These are phyloP conservation scores for Diaporthe sp. DNA, from an alignment of 2,329 filamentous ascomycete genomes.

Conservation along the genomic window DNA sequence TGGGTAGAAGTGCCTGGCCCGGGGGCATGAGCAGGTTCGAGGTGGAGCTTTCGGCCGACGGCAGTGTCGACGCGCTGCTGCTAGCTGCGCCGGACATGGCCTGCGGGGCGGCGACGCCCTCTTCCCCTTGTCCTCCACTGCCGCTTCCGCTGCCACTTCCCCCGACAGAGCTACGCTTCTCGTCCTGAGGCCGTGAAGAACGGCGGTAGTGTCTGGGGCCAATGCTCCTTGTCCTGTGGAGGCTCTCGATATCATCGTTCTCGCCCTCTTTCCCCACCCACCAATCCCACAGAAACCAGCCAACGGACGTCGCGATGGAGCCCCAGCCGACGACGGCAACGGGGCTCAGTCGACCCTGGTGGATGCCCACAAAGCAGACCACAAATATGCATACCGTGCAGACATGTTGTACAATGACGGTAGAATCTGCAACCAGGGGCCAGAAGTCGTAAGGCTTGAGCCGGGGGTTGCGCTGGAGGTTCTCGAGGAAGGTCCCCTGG, in stretches of 20 bases:
- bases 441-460: conserved; percentile 98
- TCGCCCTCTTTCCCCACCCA: conserved; percentile 79
- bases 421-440: conserved; percentile 93
- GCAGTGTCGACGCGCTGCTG: conserved; percentile 42
- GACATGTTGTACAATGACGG: conserved; percentile 96
- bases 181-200: conserved; percentile 38
- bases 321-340: conserved; percentile 90
- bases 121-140: conserved; percentile 37
- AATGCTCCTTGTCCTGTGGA: conserved; percentile 49
- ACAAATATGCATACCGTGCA: conserved; percentile 95
- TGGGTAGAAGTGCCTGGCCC: conserved; percentile 36
- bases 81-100: conserved; percentile 28
- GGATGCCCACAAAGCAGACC: conserved; percentile 92
- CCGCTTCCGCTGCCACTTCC: conserved; percentile 39
- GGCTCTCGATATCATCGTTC: conserved; percentile 59
- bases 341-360: conserved; percentile 86
- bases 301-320: conserved; percentile 82
- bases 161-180: conserved; percentile 37
- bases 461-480: conserved; percentile 92
- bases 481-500: conserved; percentile 94
- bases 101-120: conserved; percentile 22
- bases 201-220: conserved; percentile 41
- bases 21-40: conserved; percentile 51
- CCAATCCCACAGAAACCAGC: conserved; percentile 91
- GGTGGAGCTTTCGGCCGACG: conserved; percentile 58